A percentile compares a stretch with the other conserved stretches of the same genome.
phyloP scores from a whole-genome alignment of 2,329 filamentous ascomycete species.

The Pochonia chlamydosporia region DNA sequence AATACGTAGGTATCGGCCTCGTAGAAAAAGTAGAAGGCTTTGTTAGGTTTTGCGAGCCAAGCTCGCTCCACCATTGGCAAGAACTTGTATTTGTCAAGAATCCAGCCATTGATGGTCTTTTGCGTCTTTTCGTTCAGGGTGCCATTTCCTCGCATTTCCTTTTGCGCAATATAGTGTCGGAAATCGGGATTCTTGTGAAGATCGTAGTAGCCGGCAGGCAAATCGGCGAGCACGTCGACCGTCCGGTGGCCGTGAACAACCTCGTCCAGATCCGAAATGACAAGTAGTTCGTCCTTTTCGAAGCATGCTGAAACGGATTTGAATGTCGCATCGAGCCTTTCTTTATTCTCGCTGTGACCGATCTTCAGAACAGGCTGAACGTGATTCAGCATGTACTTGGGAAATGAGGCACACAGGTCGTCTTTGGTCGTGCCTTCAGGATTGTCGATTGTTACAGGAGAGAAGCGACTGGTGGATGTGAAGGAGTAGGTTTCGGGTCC shows the following conservation, averaged over 20 bases:
- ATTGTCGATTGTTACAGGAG: conserved; percentile 21
- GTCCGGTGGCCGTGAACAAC: conserved; percentile 34
- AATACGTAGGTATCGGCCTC: conserved; percentile 47
- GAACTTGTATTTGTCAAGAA: conserved; percentile 52
- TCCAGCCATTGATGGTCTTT: conserved; percentile 38
- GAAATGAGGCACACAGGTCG: conserved; percentile 26
- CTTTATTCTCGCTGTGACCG: conserved; percentile 20
- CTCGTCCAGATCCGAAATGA: conserved; percentile 47
- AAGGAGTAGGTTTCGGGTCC: conserved; percentile 23
- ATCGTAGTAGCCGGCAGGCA: conserved; percentile 24
- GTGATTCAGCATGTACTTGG: conserved; percentile 22
- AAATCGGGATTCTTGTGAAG: conserved; percentile 28
- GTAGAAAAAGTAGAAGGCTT: conserved; percentile 50
- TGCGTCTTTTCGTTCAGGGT: conserved; percentile 25
- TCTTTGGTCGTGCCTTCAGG: conserved; percentile 14
- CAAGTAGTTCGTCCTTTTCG: conserved; percentile 30
- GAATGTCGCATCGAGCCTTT: conserved; percentile 34
- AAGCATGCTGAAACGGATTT: conserved; percentile 48
- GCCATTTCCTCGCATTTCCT: conserved; percentile 25
- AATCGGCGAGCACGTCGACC: conserved; percentile 35
- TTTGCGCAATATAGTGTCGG: conserved; percentile 34
- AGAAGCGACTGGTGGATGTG: conserved; percentile 23
- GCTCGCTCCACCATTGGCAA: conserved; percentile 48
- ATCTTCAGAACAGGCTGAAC: conserved; percentile 29
- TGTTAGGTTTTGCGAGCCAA: conserved; percentile 38